Percentiles rank a stretch among this genome's conserved stretches.
These are phyloP conservation scores for Penicillium expansum DNA, from an alignment of 2,329 filamentous ascomycete genomes.

Conservation along the genomic window DNA sequence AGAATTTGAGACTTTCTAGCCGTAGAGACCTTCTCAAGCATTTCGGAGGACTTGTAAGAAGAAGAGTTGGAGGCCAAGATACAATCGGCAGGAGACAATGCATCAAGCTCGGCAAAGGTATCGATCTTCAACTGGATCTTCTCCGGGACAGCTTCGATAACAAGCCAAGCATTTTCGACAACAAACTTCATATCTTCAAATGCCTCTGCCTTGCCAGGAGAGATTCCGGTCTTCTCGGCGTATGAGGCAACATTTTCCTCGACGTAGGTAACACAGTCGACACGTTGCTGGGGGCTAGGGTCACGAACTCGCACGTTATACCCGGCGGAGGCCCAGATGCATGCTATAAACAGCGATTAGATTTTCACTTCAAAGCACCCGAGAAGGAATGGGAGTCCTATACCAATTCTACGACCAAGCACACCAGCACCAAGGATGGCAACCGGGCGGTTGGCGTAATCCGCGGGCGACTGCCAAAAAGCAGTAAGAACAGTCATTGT, in stretches of 20 bases:
- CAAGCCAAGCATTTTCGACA: constrained; percentile 51
- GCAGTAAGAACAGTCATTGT: not conserved
- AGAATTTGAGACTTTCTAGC: constrained; percentile 42
- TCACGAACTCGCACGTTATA: constrained; percentile 32
- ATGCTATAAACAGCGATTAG: constrained; percentile 16
- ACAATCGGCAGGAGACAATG: too few relatives aligned
- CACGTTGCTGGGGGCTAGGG: constrained; percentile 31
- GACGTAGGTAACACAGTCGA: constrained; percentile 34
- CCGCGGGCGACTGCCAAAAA: not conserved
- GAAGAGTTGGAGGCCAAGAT: too few relatives aligned
- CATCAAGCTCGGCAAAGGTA: too few relatives aligned
- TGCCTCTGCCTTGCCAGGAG: constrained; percentile 32
- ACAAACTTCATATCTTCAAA: constrained; percentile 42
- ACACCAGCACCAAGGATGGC: constrained; percentile 43
- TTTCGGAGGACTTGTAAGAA: constrained; percentile 52
- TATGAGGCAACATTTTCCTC: constrained; percentile 34
- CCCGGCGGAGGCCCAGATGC: constrained; percentile 35
- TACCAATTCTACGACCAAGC: constrained; percentile 41
- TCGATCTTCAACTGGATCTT: too few relatives aligned
- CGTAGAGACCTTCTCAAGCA: constrained; percentile 46
- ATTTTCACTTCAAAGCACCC: not conserved
- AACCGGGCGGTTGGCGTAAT: constrained; percentile 18
- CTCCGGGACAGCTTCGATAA: constrained; percentile 56
- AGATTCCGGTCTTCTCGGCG: constrained; percentile 26
- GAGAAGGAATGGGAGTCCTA: constrained; percentile 2